phyloP scores from a whole-genome alignment of 305 asterid genomes.

The Solanum hybrid region DNA sequence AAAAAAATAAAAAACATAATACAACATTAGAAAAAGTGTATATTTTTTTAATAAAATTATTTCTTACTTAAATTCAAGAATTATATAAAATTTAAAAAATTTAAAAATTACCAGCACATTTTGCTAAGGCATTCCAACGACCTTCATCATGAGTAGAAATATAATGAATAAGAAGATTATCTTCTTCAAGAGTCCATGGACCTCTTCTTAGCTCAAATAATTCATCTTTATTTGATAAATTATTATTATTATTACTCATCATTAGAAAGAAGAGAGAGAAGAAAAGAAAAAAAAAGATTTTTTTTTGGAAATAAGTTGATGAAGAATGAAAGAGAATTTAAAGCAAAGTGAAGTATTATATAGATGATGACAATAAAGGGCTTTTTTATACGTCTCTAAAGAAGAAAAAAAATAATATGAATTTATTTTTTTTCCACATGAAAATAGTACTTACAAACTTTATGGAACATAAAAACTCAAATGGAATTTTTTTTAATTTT shows the following conservation, averaged over 20 bases:
- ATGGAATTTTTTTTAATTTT: conserved; percentile 10
- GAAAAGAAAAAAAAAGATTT: not conserved
- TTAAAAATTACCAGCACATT: conserved; percentile 45
- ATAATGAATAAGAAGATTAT: conserved; percentile 55
- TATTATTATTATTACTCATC: not conserved
- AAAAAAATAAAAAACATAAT: not conserved
- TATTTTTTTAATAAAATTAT: not conserved
- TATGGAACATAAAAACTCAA: conserved; percentile 2
- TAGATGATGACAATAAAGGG: conserved; percentile 20
- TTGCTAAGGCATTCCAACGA: conserved; percentile 70
- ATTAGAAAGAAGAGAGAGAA: not conserved
- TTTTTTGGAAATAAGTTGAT: not conserved
- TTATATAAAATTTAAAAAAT: not conserved
- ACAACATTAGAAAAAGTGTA: not conserved
- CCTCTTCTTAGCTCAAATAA: conserved; percentile 62
- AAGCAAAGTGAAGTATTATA: conserved; percentile 22
- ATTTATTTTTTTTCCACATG: conserved; percentile 1
- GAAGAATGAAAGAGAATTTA: conserved; percentile 11
- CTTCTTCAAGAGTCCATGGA: conserved; percentile 93
- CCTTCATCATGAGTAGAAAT: conserved; percentile 73
- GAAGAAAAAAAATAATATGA: not conserved
- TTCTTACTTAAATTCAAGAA: not conserved
- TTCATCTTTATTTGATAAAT: conserved; percentile 26
- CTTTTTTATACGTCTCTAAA: not conserved
- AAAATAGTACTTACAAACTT: conserved; percentile 1